These are phyloP conservation scores for Mycena rosella DNA, from an alignment of 768 basidiomycete genomes.

Conservation along the genomic window DNA sequence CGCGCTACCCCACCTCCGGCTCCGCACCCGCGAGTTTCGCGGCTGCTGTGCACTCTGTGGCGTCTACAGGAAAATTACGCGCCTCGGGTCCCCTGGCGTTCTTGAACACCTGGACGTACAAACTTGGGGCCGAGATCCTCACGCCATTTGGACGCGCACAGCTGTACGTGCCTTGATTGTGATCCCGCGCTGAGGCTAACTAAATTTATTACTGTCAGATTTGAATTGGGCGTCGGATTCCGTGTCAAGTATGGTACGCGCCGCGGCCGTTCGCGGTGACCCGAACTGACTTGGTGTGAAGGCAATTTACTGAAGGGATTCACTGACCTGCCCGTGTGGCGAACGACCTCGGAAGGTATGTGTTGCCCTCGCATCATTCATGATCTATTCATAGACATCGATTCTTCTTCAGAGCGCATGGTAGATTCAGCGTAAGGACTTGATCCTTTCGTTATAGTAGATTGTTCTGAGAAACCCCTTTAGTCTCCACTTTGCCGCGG, in stretches of 20 bases:
- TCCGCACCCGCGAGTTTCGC: constrained; percentile 45
- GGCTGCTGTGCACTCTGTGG: constrained; percentile 59
- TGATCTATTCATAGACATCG: constrained; percentile 70
- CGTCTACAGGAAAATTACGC: constrained; percentile 56
- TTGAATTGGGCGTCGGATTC: constrained; percentile 67
- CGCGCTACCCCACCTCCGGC: constrained; percentile 67
- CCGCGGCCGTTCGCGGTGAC: background rate
- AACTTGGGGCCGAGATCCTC: constrained; percentile 81
- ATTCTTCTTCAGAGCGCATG: constrained; percentile 58
- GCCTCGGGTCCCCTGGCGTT: constrained; percentile 71
- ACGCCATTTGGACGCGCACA: constrained; percentile 85
- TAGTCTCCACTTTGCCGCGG: constrained; percentile 62
- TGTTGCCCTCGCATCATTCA: constrained; percentile 51
- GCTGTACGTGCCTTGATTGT: constrained; percentile 53
- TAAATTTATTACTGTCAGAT: constrained; percentile 37
- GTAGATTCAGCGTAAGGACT: constrained; percentile 55
- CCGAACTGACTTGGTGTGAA: background rate
- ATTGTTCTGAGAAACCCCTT: background rate
- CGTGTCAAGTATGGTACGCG: constrained; percentile 64
- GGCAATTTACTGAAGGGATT: constrained; percentile 60
- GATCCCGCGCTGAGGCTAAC: background rate
- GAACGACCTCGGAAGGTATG: constrained; percentile 69
- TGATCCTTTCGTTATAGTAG: background rate
- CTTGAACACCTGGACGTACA: constrained; percentile 81
- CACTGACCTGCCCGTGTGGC: constrained; percentile 68